Percentiles rank a stretch among this genome's conserved stretches.
These are phyloP conservation scores for Medicago lupulina DNA, from an alignment of 306 rosid species.

Conservation along the genomic window DNA sequence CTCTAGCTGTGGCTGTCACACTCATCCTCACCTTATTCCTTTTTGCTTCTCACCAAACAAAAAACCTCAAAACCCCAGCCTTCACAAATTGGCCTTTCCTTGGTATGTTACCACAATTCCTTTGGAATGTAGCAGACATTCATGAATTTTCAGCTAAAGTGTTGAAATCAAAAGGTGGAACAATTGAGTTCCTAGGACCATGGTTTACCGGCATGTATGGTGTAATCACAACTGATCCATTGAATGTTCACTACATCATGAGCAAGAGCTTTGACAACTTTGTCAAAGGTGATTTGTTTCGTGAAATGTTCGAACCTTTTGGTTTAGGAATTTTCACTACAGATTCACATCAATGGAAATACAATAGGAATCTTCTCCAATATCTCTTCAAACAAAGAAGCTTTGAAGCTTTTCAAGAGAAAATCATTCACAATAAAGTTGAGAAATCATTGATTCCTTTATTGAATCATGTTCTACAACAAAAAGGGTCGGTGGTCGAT, in stretches of 20 bases:
- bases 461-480: not conserved
- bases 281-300: constrained; percentile 40
- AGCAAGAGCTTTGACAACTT: constrained; percentile 44
- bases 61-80: not conserved
- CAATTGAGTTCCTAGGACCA: constrained; percentile 36
- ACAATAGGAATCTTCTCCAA: constrained; percentile 33
- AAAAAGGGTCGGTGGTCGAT: not conserved
- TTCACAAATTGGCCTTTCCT: constrained; percentile 44
- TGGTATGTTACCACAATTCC: constrained; percentile 48
- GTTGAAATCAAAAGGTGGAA: constrained; percentile 37
- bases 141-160: constrained; percentile 20
- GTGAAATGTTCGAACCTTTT: constrained; percentile 44
- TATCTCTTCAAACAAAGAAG: not conserved
- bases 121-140: not conserved
- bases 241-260: constrained; percentile 42
- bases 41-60: not conserved
- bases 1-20: not conserved
- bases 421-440: constrained; percentile 36
- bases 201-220: constrained; percentile 45
- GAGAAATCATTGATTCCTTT: constrained; percentile 18
- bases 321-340: constrained; percentile 53
- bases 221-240: constrained; percentile 44
- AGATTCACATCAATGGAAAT: constrained; percentile 45
- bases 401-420: constrained; percentile 31
- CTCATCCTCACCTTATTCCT: not conserved